Conservation (phyloP, 805 yeast species). For the Yamadazyma philogaea region DNA sequence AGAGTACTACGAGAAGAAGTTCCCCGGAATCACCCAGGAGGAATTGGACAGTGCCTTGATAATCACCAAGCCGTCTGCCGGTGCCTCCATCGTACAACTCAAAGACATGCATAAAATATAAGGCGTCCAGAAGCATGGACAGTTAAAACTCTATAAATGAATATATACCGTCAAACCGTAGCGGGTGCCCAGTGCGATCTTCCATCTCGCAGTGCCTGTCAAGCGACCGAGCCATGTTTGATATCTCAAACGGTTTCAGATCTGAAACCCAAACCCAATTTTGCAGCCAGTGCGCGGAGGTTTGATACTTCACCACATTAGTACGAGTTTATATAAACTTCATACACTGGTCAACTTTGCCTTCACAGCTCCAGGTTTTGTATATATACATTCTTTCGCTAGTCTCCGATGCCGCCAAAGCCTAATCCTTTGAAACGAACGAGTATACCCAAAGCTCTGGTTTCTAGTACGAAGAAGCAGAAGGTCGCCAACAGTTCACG, state of each 20-base stretch:
- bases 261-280: neutral
- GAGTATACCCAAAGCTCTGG: neutral
- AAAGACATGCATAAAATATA: too few relatives aligned
- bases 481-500: neutral
- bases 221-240: neutral
- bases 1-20: conserved; percentile 49
- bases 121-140: too few relatives aligned
- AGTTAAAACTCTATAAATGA: too few relatives aligned
- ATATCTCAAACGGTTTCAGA: neutral
- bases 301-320: neutral
- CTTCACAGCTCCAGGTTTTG: too few relatives aligned
- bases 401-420: neutral
- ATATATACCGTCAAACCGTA: too few relatives aligned
- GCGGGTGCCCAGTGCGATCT: neutral
- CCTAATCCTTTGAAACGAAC: neutral
- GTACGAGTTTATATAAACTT: neutral
- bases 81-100: conserved; percentile 38
- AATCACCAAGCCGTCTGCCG: conserved; percentile 54
- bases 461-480: neutral
- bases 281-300: conserved; percentile 2
- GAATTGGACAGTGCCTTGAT: conserved; percentile 51
- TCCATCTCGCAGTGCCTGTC: too few relatives aligned
- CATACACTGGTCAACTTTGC: too few relatives aligned
- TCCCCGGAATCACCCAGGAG: conserved; percentile 46
- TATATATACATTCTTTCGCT: too few relatives aligned